Conservation (phyloP, 768 basidiomycete genomes). For the Symmetrospora coprosmae region DNA sequence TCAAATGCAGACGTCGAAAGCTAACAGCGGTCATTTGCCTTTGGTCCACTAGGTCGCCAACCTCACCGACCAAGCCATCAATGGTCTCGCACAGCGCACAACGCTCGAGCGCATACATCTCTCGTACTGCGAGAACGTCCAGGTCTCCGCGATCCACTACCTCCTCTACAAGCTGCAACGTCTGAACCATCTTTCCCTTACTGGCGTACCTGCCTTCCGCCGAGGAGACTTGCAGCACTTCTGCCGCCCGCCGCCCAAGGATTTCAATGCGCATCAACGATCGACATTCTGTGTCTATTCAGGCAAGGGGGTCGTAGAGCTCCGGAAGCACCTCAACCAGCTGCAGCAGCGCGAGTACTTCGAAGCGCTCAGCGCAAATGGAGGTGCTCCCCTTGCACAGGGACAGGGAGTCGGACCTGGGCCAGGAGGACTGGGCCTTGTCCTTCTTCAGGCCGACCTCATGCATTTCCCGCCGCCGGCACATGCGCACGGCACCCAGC, state of each 20-base stretch:
- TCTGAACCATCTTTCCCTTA: constrained; percentile 84
- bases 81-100: constrained; percentile 66
- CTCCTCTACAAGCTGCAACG: constrained; percentile 76
- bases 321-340: constrained; percentile 53
- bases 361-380: too few relatives aligned
- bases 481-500: neutral
- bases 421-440: neutral
- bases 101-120: constrained; percentile 90
- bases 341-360: constrained; percentile 3
- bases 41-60: constrained; percentile 46
- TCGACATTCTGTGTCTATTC: constrained; percentile 92
- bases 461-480: neutral
- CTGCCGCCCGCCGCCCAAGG: constrained; percentile 77
- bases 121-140: constrained; percentile 91
- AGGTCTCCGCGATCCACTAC: constrained; percentile 78
- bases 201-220: constrained; percentile 88
- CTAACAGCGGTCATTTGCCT: neutral
- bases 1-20: too few relatives aligned
- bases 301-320: constrained; percentile 68
- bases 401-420: neutral
- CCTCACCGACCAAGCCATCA: constrained; percentile 84
- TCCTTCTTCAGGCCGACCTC: neutral
- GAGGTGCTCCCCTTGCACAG: too few relatives aligned
- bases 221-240: constrained; percentile 72
- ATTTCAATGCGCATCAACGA: constrained; percentile 79